Conservation (phyloP, 495 filamentous ascomycete species). For the Pyronema domesticum region DNA sequence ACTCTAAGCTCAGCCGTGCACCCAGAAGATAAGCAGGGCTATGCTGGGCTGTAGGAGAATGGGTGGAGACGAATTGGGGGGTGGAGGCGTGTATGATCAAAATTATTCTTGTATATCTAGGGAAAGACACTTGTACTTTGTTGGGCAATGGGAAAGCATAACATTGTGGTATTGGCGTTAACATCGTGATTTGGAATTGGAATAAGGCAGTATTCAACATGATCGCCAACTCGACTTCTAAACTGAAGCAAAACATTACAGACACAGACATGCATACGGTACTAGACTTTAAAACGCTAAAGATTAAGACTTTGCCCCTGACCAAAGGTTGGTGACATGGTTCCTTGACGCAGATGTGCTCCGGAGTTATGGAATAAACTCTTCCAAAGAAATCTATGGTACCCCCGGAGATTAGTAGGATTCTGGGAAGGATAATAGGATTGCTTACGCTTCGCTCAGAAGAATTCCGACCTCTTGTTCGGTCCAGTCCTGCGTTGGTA, state of each 20-base stretch:
- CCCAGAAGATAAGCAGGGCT: neutral
- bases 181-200: neutral
- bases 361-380: constrained; percentile 22
- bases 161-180: neutral
- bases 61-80: too few species aligned
- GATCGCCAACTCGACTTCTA: neutral
- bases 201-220: neutral
- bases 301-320: too few species aligned
- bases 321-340: neutral
- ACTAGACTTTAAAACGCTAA: too few species aligned
- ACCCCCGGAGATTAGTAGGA: neutral
- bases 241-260: too few species aligned
- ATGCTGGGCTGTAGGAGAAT: too few species aligned
- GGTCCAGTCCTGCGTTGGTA: constrained; percentile 89
- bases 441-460: constrained; percentile 56
- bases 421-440: neutral
- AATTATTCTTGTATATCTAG: too few species aligned
- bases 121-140: too few species aligned
- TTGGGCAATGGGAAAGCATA: too few species aligned
- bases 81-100: too few species aligned
- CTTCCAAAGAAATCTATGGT: constrained; percentile 22
- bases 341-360: constrained; percentile 16
- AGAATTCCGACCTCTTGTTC: constrained; percentile 95
- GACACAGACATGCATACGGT: too few species aligned
- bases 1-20: neutral